Evolutionary conservation across 371 early-diverging fungal species (phyloP).

Genomic region (Nematocida homosporus): DNA sequence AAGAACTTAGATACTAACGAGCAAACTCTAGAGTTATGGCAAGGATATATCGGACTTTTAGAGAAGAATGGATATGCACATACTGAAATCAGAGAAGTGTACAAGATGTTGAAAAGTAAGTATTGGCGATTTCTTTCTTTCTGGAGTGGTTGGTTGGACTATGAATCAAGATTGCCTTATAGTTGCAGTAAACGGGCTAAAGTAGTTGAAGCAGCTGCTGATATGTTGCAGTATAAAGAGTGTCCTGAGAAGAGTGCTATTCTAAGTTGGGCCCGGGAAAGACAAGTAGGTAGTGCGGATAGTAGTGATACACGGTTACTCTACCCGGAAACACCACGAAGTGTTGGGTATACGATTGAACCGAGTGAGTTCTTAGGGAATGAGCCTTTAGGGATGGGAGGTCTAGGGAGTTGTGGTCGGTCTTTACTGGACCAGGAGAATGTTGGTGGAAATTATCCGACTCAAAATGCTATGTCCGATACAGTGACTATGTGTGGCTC

Average conservation of each 20-base stretch:
- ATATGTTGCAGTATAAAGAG: conserved; percentile 61
- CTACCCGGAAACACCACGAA: not conserved
- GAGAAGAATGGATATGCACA: conserved; percentile 52
- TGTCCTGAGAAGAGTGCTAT: conserved; percentile 57
- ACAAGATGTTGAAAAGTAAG: conserved; percentile 59
- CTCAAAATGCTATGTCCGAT: not conserved
- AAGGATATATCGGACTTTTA: conserved; percentile 56
- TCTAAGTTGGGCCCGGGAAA: conserved; percentile 40
- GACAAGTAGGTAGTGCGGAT: not conserved
- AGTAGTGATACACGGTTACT: not conserved
- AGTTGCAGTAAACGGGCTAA: conserved; percentile 48
- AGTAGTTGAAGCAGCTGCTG: conserved; percentile 54
- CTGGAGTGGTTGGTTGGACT: conserved; percentile 59
- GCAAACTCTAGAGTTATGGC: conserved; percentile 55
- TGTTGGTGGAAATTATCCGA: not conserved
- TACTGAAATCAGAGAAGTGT: conserved; percentile 56
- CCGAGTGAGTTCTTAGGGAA: not conserved
- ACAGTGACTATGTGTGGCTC: not conserved
- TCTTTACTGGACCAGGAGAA: not conserved
- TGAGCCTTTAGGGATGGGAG: not conserved
- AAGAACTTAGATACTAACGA: conserved; percentile 53
- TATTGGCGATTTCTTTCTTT: conserved; percentile 57
- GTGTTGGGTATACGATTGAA: not conserved
- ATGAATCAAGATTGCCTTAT: conserved; percentile 39
- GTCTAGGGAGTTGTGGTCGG: too few species aligned